Conservation (phyloP, 192 early-diverging fungal species). For the Podochytrium sp. region DNA sequence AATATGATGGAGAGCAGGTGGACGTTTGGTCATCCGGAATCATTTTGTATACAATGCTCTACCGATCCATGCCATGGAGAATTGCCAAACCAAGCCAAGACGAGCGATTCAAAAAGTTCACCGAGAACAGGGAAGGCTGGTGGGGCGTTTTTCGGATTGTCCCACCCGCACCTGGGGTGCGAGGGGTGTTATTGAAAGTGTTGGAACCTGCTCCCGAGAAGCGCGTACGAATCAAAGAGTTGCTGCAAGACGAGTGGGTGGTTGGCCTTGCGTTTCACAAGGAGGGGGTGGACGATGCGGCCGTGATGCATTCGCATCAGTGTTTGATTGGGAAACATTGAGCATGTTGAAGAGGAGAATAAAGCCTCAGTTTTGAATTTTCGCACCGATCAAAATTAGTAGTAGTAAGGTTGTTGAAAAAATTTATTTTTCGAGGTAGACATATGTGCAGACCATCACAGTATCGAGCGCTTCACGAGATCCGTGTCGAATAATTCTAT, state of each 20-base stretch:
- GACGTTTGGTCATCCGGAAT: conserved; percentile 97
- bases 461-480: conserved; percentile 60
- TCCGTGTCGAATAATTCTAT: conserved; percentile 93
- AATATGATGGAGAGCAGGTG: conserved; percentile 87
- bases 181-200: no score
- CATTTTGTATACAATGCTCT: conserved; percentile 67
- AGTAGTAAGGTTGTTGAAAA: no score
- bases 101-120: conserved; percentile 52
- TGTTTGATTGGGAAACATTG: no score
- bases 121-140: conserved; percentile 55
- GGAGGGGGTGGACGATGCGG: background rate
- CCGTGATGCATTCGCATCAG: conserved; percentile 4
- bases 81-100: conserved; percentile 44
- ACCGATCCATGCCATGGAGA: conserved; percentile 63
- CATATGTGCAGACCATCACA: no score
- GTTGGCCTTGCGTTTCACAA: conserved; percentile 6
- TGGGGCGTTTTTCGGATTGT: conserved; percentile 77
- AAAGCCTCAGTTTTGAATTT: no score
- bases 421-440: no score
- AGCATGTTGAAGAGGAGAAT: no score
- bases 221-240: conserved; percentile 18
- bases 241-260: conserved; percentile 33
- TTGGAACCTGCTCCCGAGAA: conserved; percentile 75
- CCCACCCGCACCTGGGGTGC: conserved; percentile 69
- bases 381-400: no score